Conservation (phyloP, 139 green algal species). For the Chlorella vulgaris region DNA sequence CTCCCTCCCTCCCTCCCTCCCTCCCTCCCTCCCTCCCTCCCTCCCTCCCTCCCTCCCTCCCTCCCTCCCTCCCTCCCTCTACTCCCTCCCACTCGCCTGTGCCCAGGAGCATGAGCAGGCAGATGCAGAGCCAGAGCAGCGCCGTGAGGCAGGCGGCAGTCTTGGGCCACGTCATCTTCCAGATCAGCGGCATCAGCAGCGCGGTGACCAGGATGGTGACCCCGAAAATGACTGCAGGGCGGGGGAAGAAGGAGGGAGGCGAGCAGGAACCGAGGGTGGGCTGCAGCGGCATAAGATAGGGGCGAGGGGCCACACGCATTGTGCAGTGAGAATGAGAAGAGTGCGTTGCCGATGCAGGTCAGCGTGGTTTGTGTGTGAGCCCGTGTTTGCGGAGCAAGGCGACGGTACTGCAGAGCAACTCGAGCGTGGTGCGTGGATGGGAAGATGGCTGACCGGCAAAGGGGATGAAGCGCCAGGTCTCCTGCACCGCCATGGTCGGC, state of each 20-base stretch:
- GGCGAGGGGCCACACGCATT: too few species aligned
- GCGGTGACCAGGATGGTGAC: neutral
- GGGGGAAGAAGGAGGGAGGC: neutral
- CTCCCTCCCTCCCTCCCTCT: too few species aligned
- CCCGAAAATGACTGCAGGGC: constrained; percentile 14
- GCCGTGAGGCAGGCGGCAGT: neutral
- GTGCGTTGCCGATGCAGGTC: too few species aligned
- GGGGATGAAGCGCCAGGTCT: constrained; percentile 26
- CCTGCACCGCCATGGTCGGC: constrained; percentile 11
- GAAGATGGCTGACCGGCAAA: constrained; percentile 6
- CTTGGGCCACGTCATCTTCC: neutral
- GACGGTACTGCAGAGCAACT: too few species aligned
- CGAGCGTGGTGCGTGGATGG: too few species aligned
- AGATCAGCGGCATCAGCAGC: neutral
- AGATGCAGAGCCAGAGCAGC: neutral
- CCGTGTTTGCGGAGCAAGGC: too few species aligned
- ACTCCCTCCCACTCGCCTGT: neutral
- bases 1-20: too few species aligned
- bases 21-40: too few species aligned
- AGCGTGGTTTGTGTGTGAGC: too few species aligned
- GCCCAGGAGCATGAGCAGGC: constrained; percentile 22
- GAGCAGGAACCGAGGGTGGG: neutral
- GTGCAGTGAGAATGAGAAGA: too few species aligned
- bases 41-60: neutral
- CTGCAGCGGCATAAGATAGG: too few species aligned